Conservation (phyloP, 768 basidiomycete species). For the Tricholoma sp. region DNA sequence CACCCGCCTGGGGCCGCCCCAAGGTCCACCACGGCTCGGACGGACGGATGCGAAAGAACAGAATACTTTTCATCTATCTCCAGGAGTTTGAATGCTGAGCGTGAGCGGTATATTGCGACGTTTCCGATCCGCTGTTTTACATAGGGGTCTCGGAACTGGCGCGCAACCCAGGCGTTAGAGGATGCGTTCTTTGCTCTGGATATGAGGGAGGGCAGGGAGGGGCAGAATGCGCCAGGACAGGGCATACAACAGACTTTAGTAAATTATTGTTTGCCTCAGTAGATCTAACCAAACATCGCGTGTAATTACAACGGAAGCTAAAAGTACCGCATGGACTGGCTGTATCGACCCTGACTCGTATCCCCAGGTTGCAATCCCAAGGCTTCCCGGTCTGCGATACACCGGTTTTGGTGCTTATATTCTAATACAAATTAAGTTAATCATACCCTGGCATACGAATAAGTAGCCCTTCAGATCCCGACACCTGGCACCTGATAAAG, state of each 20-base stretch:
- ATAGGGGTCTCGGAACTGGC: constrained; percentile 69
- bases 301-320: too few relatives aligned
- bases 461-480: too few relatives aligned
- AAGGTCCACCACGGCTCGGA: constrained; percentile 72
- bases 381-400: too few relatives aligned
- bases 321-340: too few relatives aligned
- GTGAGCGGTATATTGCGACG: constrained; percentile 60
- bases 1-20: constrained; percentile 94
- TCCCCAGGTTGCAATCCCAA: too few relatives aligned
- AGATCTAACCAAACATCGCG: too few relatives aligned
- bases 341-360: too few relatives aligned
- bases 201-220: background rate
- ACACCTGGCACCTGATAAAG: background rate
- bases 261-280: too few relatives aligned
- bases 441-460: too few relatives aligned
- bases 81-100: constrained; percentile 89
- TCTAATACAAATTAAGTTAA: background rate
- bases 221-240: background rate
- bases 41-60: constrained; percentile 48
- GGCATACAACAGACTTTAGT: background rate
- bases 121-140: constrained; percentile 39
- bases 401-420: too few relatives aligned
- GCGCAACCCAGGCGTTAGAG: constrained; percentile 57
- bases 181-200: constrained; percentile 32
- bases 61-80: constrained; percentile 61